phyloP scores from a whole-genome alignment of 192 early-diverging fungal genomes.

The Entophlyctis luteolus region DNA sequence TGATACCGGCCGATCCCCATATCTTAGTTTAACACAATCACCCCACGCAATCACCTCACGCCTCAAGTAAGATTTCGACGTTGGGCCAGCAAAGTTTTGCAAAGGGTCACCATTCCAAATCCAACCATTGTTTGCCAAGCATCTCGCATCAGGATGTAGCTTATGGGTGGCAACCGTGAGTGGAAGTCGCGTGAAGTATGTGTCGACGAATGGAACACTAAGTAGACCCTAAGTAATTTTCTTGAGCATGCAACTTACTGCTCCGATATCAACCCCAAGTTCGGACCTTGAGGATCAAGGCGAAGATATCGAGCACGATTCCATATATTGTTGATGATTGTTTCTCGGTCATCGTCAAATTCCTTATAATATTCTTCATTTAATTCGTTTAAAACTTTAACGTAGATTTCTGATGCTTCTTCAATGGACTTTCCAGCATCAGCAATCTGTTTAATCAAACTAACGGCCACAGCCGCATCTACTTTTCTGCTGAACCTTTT shows the following conservation, averaged over 20 bases:
- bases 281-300: conserved; percentile 82
- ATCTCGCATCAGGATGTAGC: conserved; percentile 65
- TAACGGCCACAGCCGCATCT: conserved; percentile 39
- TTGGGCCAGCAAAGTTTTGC: conserved; percentile 85
- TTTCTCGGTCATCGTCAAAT: conserved; percentile 72
- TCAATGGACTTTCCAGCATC: conserved; percentile 29
- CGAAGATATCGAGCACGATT: conserved; percentile 80
- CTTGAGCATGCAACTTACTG: conserved; percentile 38
- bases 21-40: conserved; percentile 98
- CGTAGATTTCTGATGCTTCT: conserved; percentile 45
- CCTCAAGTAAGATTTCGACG: conserved; percentile 83
- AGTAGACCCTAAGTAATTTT: background rate
- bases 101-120: conserved; percentile 78
- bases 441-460: conserved; percentile 45
- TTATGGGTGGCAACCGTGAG: conserved; percentile 46
- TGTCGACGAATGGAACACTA: conserved; percentile 86
- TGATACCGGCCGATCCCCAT: conserved; percentile 67
- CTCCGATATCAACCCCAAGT: conserved; percentile 67
- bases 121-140: conserved; percentile 95
- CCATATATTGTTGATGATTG: conserved; percentile 69
- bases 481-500: conserved; percentile 56
- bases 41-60: conserved; percentile 98
- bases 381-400: conserved; percentile 73
- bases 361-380: conserved; percentile 83
- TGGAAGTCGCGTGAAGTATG: conserved; percentile 87